These are phyloP conservation scores for Paxillus involutus DNA, from an alignment of 768 basidiomycete genomes.

Conservation along the genomic window DNA sequence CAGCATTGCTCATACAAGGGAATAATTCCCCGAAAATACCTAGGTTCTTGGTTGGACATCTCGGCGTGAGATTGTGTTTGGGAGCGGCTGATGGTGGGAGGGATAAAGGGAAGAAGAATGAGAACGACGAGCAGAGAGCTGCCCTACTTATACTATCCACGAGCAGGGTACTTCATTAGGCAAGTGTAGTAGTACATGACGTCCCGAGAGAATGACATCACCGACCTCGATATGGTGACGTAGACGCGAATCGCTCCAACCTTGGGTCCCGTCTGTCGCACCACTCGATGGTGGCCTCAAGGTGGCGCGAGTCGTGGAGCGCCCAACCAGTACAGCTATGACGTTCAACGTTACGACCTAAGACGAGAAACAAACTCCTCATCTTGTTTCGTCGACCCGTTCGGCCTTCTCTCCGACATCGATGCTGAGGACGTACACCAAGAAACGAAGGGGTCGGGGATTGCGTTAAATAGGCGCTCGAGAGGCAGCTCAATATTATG, in stretches of 20 bases:
- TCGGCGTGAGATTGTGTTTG: conserved; percentile 6
- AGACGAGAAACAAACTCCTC: no score
- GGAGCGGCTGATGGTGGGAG: background rate
- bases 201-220: conserved; percentile 28
- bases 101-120: conserved; percentile 5
- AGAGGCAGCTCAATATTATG: background rate
- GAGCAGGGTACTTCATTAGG: conserved; percentile 28
- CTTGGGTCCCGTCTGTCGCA: no score
- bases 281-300: background rate
- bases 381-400: no score
- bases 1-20: background rate
- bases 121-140: background rate
- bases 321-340: background rate
- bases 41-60: conserved; percentile 24
- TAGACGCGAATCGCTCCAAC: background rate
- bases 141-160: conserved; percentile 27
- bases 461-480: background rate
- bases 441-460: no score
- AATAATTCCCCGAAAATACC: conserved; percentile 15
- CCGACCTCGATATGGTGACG: conserved; percentile 20
- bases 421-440: background rate
- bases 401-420: no score
- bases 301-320: background rate
- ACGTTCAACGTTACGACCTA: background rate
- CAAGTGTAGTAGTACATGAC: conserved; percentile 25